These are phyloP conservation scores for Picea abies DNA, from an alignment of 83 land plant species.

Conservation along the genomic window DNA sequence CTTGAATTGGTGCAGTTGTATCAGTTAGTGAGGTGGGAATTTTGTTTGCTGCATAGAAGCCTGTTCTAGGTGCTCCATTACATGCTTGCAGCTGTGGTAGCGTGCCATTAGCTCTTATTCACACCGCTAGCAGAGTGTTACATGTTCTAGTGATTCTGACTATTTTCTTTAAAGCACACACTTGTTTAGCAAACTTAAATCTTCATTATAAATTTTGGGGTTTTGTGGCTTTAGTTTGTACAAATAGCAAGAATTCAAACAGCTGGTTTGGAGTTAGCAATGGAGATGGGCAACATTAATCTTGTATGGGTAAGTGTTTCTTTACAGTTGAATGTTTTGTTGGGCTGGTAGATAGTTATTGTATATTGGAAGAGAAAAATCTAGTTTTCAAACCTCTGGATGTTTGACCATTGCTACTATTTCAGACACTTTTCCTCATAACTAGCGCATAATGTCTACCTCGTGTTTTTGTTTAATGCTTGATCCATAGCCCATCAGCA, in stretches of 20 bases:
- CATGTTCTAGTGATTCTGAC: background rate
- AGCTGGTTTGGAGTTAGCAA: conserved; percentile 11
- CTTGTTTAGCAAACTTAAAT: background rate
- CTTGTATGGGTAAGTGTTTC: conserved; percentile 2
- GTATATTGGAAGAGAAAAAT: no score
- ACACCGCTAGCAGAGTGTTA: background rate
- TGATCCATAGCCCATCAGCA: no score
- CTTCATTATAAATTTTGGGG: background rate
- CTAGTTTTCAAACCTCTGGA: background rate
- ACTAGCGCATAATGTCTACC: background rate
- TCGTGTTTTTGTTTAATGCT: background rate
- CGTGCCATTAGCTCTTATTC: background rate
- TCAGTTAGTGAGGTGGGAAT: background rate
- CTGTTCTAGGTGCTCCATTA: background rate
- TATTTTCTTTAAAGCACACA: background rate
- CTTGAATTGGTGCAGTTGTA: conserved; percentile 1
- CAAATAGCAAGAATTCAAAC: conserved; percentile 13
- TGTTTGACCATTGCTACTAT: background rate
- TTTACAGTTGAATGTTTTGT: background rate
- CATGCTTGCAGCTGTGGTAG: conserved; percentile 5
- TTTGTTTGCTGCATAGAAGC: background rate
- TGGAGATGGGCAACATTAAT: conserved; percentile 4
- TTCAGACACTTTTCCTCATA: background rate
- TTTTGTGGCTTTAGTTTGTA: conserved; percentile 10
- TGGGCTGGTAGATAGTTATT: background rate